Evolutionary conservation across 169 alveolate species (phyloP).

Genomic region (Cryptosporidium meleagridis): DNA sequence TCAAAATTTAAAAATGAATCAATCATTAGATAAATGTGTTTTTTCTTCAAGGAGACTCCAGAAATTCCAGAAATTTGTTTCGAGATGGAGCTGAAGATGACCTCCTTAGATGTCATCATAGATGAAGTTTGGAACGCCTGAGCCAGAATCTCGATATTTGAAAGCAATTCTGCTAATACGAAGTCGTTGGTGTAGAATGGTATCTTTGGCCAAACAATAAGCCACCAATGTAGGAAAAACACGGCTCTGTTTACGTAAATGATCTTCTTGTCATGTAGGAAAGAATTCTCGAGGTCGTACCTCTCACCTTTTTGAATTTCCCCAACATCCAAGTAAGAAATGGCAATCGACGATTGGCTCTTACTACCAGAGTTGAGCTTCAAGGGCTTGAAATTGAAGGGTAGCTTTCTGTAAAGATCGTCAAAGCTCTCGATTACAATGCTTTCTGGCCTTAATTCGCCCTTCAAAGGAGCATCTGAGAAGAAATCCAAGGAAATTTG

Average conservation of each 20-base stretch:
- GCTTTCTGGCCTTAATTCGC: not conserved
- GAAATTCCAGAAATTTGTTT: not conserved
- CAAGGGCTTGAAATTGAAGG: not conserved
- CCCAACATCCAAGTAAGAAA: not conserved
- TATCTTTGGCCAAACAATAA: constrained; percentile 39
- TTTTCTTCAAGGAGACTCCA: not conserved
- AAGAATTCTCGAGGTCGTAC: not conserved
- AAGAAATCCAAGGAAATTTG: not conserved
- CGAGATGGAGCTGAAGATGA: not conserved
- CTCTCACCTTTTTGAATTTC: not conserved
- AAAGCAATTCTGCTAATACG: constrained; percentile 5
- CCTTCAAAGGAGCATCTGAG: not conserved
- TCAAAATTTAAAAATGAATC: constrained; percentile 27
- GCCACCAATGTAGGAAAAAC: constrained; percentile 64
- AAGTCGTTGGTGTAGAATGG: constrained; percentile 38
- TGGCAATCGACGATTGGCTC: not conserved
- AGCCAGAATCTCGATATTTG: constrained; percentile 12
- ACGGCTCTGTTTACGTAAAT: constrained; percentile 28
- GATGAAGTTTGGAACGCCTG: not conserved
- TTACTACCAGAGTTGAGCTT: not conserved
- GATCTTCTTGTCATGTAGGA: not conserved
- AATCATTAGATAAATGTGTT: not conserved
- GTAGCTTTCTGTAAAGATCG: not conserved
- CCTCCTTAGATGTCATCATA: not conserved
- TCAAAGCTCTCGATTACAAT: not conserved